These are phyloP conservation scores for Dactylellina cionopaga DNA, from an alignment of 2,329 filamentous ascomycete species.

Conservation along the genomic window DNA sequence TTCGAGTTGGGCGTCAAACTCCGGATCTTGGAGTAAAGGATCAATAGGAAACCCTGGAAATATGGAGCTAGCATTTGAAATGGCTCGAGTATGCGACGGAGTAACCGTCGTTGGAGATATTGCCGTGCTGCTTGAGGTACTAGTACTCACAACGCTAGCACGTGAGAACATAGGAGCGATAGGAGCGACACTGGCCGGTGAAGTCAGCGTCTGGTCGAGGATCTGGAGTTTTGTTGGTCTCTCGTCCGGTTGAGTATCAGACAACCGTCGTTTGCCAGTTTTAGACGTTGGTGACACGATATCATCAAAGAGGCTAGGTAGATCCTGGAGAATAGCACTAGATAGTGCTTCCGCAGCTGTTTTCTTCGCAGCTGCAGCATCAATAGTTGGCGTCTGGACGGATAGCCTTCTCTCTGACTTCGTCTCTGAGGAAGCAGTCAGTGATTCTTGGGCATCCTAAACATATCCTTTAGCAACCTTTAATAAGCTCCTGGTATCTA, in stretches of 20 bases:
- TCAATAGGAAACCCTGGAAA: constrained; percentile 46
- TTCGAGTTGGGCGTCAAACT: constrained; percentile 44
- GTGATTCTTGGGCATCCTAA: constrained; percentile 39
- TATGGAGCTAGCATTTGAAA: constrained; percentile 18
- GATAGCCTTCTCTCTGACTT: constrained; percentile 38
- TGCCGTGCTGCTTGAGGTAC: constrained; percentile 19
- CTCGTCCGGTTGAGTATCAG: constrained; percentile 4
- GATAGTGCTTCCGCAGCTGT: constrained; percentile 39
- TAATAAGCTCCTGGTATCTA: not conserved
- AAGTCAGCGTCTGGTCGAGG: constrained; percentile 46
- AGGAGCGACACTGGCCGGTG: constrained; percentile 34
- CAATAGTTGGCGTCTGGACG: constrained; percentile 26
- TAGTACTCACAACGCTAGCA: not conserved
- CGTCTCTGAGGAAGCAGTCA: constrained; percentile 24
- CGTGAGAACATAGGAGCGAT: constrained; percentile 47
- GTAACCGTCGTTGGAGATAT: constrained; percentile 29
- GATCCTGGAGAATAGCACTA: constrained; percentile 26
- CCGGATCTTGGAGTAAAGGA: constrained; percentile 36
- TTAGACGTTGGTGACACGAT: constrained; percentile 12
- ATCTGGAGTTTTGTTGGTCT: constrained; percentile 46
- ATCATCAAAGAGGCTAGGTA: constrained; percentile 36
- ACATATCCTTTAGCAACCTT: constrained; percentile 10
- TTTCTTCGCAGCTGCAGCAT: constrained; percentile 44
- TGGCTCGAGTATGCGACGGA: not conserved
- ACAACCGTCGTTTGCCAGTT: constrained; percentile 26